These are phyloP conservation scores for Agaricales sp. DNA, from an alignment of 1,284 basidiomycete genomes.

Conservation along the genomic window DNA sequence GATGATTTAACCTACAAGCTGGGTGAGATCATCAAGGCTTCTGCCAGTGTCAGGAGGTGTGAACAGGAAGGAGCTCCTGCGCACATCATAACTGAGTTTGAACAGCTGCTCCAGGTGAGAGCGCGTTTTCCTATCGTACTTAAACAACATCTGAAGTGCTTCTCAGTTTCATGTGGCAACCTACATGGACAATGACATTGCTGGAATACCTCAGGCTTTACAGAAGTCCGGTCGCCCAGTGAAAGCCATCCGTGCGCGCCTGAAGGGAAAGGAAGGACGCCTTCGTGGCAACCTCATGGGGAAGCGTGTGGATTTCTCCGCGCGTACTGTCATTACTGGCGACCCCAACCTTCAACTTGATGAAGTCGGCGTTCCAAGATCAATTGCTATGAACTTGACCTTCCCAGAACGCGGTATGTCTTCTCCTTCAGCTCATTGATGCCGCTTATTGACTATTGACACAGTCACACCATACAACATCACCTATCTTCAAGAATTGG, in stretches of 20 bases:
- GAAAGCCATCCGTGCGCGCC: slow-evolving; percentile 95
- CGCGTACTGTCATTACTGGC: slow-evolving; percentile 98
- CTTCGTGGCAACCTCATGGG: slow-evolving; percentile 99
- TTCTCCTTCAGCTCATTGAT: not conserved
- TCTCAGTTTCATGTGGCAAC: slow-evolving; percentile 92
- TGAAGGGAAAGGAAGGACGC: slow-evolving; percentile 99
- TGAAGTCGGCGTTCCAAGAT: slow-evolving; percentile 95
- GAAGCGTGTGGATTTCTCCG: slow-evolving; percentile 99
- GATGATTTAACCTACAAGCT: slow-evolving; percentile 99
- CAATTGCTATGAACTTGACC: slow-evolving; percentile 96
- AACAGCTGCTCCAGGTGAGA: slow-evolving; percentile 84
- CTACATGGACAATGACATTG: slow-evolving; percentile 99
- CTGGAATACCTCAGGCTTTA: slow-evolving; percentile 93
- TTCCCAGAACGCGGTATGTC: slow-evolving; percentile 87
- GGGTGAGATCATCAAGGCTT: slow-evolving; percentile 95
- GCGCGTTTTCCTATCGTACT: not conserved
- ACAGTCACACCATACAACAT: slow-evolving; percentile 99
- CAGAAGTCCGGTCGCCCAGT: slow-evolving; percentile 98
- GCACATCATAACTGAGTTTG: slow-evolving; percentile 93
- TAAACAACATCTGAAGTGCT: too few relatives aligned
- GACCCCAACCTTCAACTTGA: slow-evolving; percentile 97
- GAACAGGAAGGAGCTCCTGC: slow-evolving; percentile 97
- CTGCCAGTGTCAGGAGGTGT: slow-evolving; percentile 83
- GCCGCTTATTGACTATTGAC: slow-evolving; percentile 5
- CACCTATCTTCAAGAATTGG: slow-evolving; percentile 86